phyloP scores from a whole-genome alignment of 2,329 filamentous ascomycete species.

The Beauveria varroae region DNA sequence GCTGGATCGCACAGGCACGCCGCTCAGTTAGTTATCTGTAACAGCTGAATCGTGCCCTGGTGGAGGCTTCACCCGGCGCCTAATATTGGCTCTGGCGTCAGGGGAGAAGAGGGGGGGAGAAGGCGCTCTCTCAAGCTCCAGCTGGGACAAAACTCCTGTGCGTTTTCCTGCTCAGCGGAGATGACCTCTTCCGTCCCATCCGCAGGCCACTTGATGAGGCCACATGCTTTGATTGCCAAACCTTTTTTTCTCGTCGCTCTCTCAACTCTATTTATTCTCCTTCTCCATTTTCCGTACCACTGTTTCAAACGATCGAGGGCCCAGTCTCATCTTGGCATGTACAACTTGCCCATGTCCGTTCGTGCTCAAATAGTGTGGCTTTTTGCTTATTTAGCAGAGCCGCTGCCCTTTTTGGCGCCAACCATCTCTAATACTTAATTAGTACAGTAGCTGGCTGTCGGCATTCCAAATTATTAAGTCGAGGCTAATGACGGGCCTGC shows the following conservation, averaged over 20 bases:
- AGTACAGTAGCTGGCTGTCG: too few species aligned
- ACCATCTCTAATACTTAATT: too few species aligned
- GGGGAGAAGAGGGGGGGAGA: neutral
- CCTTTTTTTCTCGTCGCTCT: neutral
- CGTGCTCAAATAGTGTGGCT: too few species aligned
- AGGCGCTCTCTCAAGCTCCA: neutral
- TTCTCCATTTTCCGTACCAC: neutral
- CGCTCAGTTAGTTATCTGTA: neutral
- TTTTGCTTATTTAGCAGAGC: too few species aligned
- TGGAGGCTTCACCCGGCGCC: neutral
- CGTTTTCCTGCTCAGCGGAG: neutral
- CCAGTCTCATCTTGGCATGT: too few species aligned
- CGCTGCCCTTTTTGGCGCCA: neutral
- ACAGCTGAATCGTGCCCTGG: neutral
- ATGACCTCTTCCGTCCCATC: constrained; percentile 6
- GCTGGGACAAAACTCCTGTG: neutral
- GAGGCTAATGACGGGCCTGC: neutral
- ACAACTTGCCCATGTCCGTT: too few species aligned
- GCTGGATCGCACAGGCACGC: neutral
- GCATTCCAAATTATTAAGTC: neutral
- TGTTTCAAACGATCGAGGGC: neutral
- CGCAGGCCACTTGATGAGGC: neutral
- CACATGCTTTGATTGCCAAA: too few species aligned
- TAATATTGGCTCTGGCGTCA: neutral
- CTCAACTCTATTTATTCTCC: neutral